Base-by-base conservation (phyloP, 164 flowering plant genomes). In the Vitis riparia region DNA sequence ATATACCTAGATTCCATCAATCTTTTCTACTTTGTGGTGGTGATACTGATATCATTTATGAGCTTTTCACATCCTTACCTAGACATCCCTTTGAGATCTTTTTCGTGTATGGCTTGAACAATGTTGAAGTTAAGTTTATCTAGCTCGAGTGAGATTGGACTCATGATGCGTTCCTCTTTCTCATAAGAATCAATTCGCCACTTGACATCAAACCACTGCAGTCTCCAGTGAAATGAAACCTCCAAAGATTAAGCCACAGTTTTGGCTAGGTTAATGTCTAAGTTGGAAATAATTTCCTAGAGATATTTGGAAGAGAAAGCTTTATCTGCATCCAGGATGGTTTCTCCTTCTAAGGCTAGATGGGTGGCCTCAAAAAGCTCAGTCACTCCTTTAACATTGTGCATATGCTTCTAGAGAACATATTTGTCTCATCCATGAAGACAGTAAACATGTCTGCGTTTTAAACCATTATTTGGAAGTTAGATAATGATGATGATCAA, bases 101-200 rank as follows among this genome's bases (percentile, higher is more conserved):
- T 71, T 63, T 82, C 85, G 15, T 77, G 77, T 17, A 52, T 49
- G 44, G 84, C 78, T 79, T 86, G 87, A 64, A 79, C 77, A 61
- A 65, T 63, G 56, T 85, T 85, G 76, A 81, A 85, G n/a, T 83
- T 78, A 7, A 81, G 67, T 68, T 81, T 83, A 3, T 84, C 84
- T 44, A 83, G 65, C 14, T 75, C 79, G 65, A 83, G 68, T 48
- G 80, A 16, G 59, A 0, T 10, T 9, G 63, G 69, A 63, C 0
- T 9, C 9, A 60, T 69, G 52, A 65, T 79, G 59, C 56, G 37
- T 3, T 66, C 50, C 9, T 66, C 51, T 7, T 44, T 65, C 51
- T 74, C 71, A 17, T 59, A 80, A 3, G 17, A 50, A 30, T 71
- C 59, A 2, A 81, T 77, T 29, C 60, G 73, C 80, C 82, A 75